phyloP scores from a whole-genome alignment of 2,329 filamentous ascomycete species.

The Monilinia vaccinii-corymbosi region DNA sequence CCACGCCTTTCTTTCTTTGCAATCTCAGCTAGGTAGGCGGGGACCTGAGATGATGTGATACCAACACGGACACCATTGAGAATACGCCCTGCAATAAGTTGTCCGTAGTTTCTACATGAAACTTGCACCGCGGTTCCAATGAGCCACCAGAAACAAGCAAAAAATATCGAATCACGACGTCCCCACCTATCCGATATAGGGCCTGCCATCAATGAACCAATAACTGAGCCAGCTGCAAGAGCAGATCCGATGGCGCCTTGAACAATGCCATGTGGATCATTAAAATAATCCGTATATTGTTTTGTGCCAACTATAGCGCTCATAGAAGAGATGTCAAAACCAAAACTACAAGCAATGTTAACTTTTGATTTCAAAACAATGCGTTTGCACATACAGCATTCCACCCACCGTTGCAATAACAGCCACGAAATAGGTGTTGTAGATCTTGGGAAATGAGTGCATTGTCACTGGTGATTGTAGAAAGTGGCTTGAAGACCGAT shows the following conservation, averaged over 20 bases:
- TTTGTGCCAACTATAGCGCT: constrained; percentile 43
- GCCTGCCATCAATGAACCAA: constrained; percentile 52
- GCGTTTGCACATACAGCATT: constrained; percentile 8
- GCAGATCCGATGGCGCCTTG: constrained; percentile 41
- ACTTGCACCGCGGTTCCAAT: constrained; percentile 4
- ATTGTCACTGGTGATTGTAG: constrained; percentile 9
- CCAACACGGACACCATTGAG: constrained; percentile 57
- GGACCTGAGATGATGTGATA: constrained; percentile 55
- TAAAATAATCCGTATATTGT: constrained; percentile 42
- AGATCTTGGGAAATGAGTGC: constrained; percentile 11
- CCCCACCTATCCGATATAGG: constrained; percentile 46
- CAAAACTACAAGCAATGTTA: constrained; percentile 9
- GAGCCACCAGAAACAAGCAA: constrained; percentile 8
- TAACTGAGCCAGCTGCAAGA: constrained; percentile 60
- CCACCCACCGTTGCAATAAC: constrained; percentile 12
- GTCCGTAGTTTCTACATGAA: constrained; percentile 30
- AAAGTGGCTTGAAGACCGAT: constrained; percentile 5
- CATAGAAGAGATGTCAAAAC: constrained; percentile 48
- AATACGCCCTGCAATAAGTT: constrained; percentile 44
- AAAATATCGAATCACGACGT: constrained; percentile 34
- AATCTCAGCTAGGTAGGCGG: constrained; percentile 57
- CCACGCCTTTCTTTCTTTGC: constrained; percentile 49
- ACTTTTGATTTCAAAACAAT: background rate
- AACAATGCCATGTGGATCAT: constrained; percentile 25
- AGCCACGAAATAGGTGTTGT: constrained; percentile 17